phyloP scores from a whole-genome alignment of 139 green algal species.

The Auxenochlorella protothecoides region DNA sequence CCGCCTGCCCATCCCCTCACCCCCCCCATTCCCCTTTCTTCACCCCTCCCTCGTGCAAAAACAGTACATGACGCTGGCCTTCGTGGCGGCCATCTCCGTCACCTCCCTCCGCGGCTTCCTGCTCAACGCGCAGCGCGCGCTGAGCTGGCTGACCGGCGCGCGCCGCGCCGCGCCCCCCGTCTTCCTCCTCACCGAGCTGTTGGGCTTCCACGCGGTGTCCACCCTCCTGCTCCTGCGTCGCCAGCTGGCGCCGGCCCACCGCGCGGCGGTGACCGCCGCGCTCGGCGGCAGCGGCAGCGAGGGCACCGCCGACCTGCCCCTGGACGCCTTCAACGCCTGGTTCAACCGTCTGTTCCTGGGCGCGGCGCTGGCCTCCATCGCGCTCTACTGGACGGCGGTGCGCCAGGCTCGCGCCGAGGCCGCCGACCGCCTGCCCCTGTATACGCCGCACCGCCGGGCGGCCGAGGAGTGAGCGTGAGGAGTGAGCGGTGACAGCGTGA shows the following conservation, averaged over 20 bases:
- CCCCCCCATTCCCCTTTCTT: no score
- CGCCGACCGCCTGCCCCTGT: conserved; percentile 10
- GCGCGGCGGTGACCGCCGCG: conserved; percentile 39
- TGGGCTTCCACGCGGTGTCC: conserved; percentile 72
- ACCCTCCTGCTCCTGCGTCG: conserved; percentile 73
- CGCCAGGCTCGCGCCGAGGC: conserved; percentile 12
- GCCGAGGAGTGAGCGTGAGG: not conserved
- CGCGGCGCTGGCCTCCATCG: conserved; percentile 13
- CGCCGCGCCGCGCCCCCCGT: conserved; percentile 44
- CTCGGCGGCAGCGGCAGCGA: conserved; percentile 27
- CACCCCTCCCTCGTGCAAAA: no score
- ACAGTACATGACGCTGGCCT: conserved; percentile 74
- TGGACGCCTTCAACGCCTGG: conserved; percentile 66
- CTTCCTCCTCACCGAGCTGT: conserved; percentile 64
- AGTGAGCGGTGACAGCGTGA: no score
- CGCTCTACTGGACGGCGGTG: conserved; percentile 29
- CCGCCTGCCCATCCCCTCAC: no score
- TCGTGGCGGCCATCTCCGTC: conserved; percentile 76
- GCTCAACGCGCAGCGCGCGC: conserved; percentile 42
- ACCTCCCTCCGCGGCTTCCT: conserved; percentile 76
- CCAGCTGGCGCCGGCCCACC: conserved; percentile 61
- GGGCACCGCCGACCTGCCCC: conserved; percentile 55
- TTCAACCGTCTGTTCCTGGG: conserved; percentile 29
- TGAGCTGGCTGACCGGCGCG: conserved; percentile 24
- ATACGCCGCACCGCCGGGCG: not conserved